These are phyloP conservation scores for Colletotrichum orchidophilum DNA, from an alignment of 2,329 filamentous ascomycete species.

Conservation along the genomic window DNA sequence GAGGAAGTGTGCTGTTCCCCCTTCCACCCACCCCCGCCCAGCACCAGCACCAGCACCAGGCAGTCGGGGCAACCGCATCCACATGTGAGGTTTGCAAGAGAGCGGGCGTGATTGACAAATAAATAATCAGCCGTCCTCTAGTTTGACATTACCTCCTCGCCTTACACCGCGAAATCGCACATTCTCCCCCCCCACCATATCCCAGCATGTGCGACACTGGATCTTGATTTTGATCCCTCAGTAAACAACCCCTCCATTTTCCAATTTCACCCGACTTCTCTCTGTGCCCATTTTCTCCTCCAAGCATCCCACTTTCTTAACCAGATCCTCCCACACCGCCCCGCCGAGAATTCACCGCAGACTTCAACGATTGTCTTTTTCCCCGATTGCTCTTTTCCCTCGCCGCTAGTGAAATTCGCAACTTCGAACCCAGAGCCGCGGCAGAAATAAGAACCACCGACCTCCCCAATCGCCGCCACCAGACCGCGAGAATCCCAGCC, in stretches of 20 bases:
- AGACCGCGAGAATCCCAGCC: neutral
- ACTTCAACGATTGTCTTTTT: neutral
- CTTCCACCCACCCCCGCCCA: neutral
- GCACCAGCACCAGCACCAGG: neutral
- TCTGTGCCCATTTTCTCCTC: neutral
- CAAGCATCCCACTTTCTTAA: slow-evolving; percentile 2
- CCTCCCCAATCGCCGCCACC: neutral
- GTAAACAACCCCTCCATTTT: slow-evolving; percentile 14
- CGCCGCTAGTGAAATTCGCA: slow-evolving; percentile 3
- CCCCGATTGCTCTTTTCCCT: neutral
- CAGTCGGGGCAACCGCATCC: neutral
- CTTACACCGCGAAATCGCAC: neutral
- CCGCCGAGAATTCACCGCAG: slow-evolving; percentile 23
- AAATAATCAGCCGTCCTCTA: neutral
- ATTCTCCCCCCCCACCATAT: neutral
- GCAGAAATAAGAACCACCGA: neutral
- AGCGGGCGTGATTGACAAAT: neutral
- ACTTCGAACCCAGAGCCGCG: neutral
- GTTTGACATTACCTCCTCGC: neutral
- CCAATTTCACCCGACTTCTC: neutral
- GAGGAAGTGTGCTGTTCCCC: neutral
- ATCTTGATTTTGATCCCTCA: neutral
- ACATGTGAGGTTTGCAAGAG: neutral
- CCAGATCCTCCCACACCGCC: neutral
- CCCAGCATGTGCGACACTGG: slow-evolving; percentile 18